phyloP scores from a whole-genome alignment of 2,329 filamentous ascomycete species.

The Fusarium goolgardi region DNA sequence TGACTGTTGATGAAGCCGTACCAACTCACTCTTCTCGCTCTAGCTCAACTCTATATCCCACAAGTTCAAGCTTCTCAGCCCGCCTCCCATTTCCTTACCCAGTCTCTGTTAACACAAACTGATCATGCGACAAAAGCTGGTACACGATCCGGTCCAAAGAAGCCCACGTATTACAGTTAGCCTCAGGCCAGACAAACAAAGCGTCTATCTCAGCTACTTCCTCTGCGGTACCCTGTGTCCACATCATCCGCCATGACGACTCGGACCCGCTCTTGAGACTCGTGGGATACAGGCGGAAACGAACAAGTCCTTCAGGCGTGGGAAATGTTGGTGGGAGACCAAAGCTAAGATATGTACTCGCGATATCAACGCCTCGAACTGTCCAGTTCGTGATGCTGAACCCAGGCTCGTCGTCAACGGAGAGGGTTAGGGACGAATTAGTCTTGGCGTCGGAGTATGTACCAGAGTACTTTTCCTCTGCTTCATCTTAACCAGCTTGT shows the following conservation, averaged over 20 bases:
- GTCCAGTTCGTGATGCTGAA: constrained; percentile 21
- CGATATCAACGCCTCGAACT: constrained; percentile 15
- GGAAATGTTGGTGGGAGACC: constrained; percentile 4
- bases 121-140: constrained; percentile 9
- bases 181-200: constrained; percentile 17
- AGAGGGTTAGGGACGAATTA: constrained; percentile 8
- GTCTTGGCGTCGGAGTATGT: constrained; percentile 6
- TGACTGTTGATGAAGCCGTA: no score
- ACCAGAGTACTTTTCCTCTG: constrained; percentile 1
- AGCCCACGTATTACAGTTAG: constrained; percentile 10
- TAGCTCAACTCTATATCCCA: constrained; percentile 12
- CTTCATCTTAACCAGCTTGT: constrained; percentile 19
- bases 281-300: constrained; percentile 19
- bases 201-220: neutral
- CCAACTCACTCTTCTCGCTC: neutral
- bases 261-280: neutral
- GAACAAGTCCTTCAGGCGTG: neutral
- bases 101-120: constrained; percentile 22
- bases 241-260: constrained; percentile 18
- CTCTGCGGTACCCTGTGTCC: neutral
- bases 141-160: constrained; percentile 13
- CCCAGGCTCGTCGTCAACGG: constrained; percentile 7
- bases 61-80: constrained; percentile 12
- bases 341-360: constrained; percentile 6
- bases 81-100: neutral